Evolutionary conservation across 805 yeast species (phyloP).

Genomic region (Ogataea nonfermentans): DNA sequence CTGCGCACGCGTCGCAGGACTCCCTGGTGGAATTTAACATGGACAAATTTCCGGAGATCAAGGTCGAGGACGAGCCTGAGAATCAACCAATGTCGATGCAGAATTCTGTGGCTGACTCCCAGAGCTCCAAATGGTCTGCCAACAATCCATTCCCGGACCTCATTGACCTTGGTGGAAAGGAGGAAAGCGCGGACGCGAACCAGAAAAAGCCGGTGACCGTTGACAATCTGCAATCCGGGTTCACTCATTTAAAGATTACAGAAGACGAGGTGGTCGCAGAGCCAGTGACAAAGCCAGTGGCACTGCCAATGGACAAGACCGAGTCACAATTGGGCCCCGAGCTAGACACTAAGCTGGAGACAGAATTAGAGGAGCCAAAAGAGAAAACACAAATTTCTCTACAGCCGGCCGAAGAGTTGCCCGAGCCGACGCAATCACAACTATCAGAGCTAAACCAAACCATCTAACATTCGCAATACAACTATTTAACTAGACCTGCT

Average conservation of each 20-base stretch:
- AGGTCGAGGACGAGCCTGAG: background rate
- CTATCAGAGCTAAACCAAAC: background rate
- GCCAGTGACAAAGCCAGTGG: background rate
- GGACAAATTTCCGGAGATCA: slow-evolving; percentile 11
- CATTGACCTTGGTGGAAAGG: slow-evolving; percentile 11
- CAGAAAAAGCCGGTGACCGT: background rate
- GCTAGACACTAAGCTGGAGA: background rate
- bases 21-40: slow-evolving; percentile 10
- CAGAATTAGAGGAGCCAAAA: background rate
- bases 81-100: slow-evolving; percentile 10
- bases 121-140: slow-evolving; percentile 20
- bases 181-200: background rate
- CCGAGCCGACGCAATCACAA: background rate
- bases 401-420: slow-evolving; percentile 1
- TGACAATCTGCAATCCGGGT: too few relatives aligned
- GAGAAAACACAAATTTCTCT: background rate
- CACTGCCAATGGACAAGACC: too few relatives aligned
- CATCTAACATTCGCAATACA: background rate
- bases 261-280: background rate
- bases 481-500: slow-evolving; percentile 4
- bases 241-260: too few relatives aligned
- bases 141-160: slow-evolving; percentile 30
- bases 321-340: background rate
- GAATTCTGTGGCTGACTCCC: slow-evolving; percentile 3
- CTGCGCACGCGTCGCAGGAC: slow-evolving; percentile 8